Evolutionary conservation across 2,329 filamentous ascomycete genomes (phyloP).

Genomic region (Alternaria angustiovoidea): DNA sequence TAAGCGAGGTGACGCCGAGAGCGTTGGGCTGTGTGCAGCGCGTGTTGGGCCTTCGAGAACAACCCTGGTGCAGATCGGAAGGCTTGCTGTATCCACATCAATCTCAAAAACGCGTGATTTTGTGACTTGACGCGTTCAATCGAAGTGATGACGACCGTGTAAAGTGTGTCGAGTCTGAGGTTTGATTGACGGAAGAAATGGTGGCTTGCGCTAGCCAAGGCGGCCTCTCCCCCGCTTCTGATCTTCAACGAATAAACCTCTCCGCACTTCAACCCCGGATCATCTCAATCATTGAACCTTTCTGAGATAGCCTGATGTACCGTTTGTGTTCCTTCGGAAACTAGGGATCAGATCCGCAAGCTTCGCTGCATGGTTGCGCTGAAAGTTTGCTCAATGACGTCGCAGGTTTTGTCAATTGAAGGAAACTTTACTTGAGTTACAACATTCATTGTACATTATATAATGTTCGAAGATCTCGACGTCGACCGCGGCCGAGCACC

Average conservation of each 20-base stretch:
- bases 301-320: background rate
- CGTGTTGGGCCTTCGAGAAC: background rate
- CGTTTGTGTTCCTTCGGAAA: background rate
- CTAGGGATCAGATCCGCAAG: conserved; percentile 16
- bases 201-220: conserved; percentile 28
- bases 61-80: background rate
- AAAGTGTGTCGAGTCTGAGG: background rate
- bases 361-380: background rate
- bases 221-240: conserved; percentile 16
- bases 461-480: background rate
- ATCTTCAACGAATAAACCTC: conserved; percentile 8
- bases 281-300: background rate
- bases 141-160: background rate
- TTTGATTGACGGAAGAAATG: conserved; percentile 41
- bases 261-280: conserved; percentile 3
- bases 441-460: background rate
- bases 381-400: background rate
- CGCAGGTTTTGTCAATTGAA: background rate
- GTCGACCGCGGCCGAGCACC: background rate
- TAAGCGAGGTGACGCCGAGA: background rate
- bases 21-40: background rate
- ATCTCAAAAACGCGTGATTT: background rate
- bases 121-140: background rate
- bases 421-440: background rate
- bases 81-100: background rate